These are phyloP conservation scores for Tolypocladium endophyticum DNA, from an alignment of 2,329 filamentous ascomycete genomes.

Conservation along the genomic window DNA sequence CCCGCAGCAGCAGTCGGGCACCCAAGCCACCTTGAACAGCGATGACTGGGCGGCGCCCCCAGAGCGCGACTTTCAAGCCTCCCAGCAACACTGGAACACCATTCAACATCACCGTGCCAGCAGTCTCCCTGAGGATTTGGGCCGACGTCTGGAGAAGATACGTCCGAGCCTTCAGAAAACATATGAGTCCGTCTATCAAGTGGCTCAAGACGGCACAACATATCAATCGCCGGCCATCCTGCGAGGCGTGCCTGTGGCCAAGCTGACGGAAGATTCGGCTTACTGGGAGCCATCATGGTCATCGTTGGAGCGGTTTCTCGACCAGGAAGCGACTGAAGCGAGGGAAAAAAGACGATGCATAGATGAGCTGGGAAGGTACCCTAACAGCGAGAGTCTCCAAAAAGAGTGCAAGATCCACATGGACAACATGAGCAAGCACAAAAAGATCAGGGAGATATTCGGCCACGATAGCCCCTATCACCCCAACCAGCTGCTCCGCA, in stretches of 20 bases:
- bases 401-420: conserved; percentile 12
- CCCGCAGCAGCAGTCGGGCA: neutral
- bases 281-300: conserved; percentile 22
- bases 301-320: conserved; percentile 18
- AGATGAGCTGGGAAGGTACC: neutral
- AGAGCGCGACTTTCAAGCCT: neutral
- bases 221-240: conserved; percentile 15
- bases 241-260: conserved; percentile 14
- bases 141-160: neutral
- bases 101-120: neutral
- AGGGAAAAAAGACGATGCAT: neutral
- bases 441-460: conserved; percentile 24
- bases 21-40: neutral
- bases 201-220: conserved; percentile 10
- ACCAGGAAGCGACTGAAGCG: conserved; percentile 11
- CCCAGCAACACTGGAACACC: neutral
- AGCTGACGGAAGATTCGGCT: conserved; percentile 14
- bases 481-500: conserved; percentile 25
- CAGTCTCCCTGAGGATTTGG: neutral
- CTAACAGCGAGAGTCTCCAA: conserved; percentile 3
- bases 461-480: conserved; percentile 16
- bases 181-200: conserved; percentile 8
- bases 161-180: neutral
- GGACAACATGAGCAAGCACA: conserved; percentile 22
- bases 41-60: too few species aligned